These are phyloP conservation scores for Phragmites australis DNA, from an alignment of 176 grass and related monocot species.

Conservation along the genomic window DNA sequence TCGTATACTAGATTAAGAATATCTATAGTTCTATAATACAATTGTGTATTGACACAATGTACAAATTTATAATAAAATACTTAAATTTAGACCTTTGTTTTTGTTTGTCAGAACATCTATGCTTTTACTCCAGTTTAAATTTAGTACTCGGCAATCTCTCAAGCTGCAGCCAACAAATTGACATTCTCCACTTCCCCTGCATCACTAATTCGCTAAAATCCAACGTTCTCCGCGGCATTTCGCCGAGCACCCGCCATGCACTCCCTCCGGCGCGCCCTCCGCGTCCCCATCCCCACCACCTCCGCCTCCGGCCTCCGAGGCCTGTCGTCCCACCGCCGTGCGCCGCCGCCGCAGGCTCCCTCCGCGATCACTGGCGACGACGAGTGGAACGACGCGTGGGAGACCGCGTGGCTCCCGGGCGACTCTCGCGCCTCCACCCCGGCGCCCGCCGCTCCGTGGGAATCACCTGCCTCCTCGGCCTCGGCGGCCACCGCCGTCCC, in stretches of 20 bases:
- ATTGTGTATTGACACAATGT: no score
- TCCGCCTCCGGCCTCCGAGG: slow-evolving; percentile 12
- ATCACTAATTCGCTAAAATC: background rate
- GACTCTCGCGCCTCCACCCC: slow-evolving; percentile 53
- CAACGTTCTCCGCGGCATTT: slow-evolving; percentile 44
- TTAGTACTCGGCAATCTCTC: no score
- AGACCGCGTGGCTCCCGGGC: slow-evolving; percentile 92
- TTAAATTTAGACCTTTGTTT: no score
- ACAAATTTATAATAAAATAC: no score
- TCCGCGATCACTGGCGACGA: slow-evolving; percentile 51
- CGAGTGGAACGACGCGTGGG: slow-evolving; percentile 98
- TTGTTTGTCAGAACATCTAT: no score
- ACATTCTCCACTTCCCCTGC: no score
- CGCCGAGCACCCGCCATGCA: slow-evolving; percentile 67
- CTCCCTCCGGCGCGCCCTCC: slow-evolving; percentile 48
- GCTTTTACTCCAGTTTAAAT: no score
- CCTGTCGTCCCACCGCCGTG: slow-evolving; percentile 36
- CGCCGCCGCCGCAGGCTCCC: background rate
- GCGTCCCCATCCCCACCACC: background rate
- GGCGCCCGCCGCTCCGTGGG: slow-evolving; percentile 64
- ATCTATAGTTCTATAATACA: no score
- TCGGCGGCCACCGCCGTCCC: background rate
- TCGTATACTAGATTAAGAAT: no score
- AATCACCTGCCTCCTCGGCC: slow-evolving; percentile 37
- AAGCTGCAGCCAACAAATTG: no score